phyloP scores from a whole-genome alignment of 768 basidiomycete genomes.

The Hydnomerulius pinastri region DNA sequence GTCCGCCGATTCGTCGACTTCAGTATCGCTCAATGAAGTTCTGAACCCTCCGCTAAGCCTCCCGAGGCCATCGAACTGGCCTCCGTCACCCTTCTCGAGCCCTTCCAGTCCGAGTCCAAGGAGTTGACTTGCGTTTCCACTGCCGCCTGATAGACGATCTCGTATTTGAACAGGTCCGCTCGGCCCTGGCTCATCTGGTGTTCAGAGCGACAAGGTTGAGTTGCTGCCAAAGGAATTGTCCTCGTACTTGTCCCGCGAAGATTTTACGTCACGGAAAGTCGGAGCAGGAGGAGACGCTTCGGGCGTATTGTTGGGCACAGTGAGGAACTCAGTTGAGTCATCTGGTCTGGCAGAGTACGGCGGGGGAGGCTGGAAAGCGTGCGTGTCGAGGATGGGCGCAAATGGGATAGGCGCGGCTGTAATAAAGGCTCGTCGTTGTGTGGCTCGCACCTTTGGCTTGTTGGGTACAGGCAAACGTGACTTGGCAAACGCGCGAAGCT shows the following conservation, averaged over 20 bases:
- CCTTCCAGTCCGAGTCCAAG: conserved; percentile 31
- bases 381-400: conserved; percentile 29
- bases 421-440: conserved; percentile 13
- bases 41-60: conserved; percentile 29
- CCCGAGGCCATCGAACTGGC: conserved; percentile 29
- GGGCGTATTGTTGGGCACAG: conserved; percentile 32
- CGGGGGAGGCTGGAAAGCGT: conserved; percentile 27
- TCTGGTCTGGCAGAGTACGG: conserved; percentile 18
- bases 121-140: background rate
- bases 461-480: conserved; percentile 25
- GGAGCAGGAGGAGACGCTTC: background rate
- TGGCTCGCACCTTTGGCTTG: conserved; percentile 14
- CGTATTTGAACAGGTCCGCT: background rate
- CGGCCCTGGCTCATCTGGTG: background rate
- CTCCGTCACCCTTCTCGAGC: conserved; percentile 25
- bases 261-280: background rate
- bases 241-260: background rate
- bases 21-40: background rate
- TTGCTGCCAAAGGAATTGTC: background rate
- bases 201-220: background rate
- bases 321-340: conserved; percentile 11
- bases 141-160: background rate
- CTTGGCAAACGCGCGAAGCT: conserved; percentile 18
- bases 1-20: conserved; percentile 3
- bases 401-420: conserved; percentile 22